Evolutionary conservation across 2,329 filamentous ascomycete genomes (phyloP).

Genomic region (Ceratocystis destructans): DNA sequence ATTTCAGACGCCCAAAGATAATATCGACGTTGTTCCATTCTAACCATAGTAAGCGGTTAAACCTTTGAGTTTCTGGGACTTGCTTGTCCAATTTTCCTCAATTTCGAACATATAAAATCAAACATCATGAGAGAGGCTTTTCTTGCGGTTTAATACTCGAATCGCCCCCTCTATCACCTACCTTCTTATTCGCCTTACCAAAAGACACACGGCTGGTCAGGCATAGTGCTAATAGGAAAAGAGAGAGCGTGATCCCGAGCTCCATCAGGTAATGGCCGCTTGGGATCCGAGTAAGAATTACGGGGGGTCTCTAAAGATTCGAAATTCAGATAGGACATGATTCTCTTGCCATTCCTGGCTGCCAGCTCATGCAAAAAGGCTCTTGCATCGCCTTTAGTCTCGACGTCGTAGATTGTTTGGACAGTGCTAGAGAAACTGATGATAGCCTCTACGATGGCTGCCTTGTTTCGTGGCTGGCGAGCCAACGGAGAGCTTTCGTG

Average conservation of each 20-base stretch:
- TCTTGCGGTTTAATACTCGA: neutral
- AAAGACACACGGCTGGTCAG: neutral
- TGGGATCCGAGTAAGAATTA: neutral
- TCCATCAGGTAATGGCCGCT: neutral
- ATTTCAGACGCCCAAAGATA: neutral
- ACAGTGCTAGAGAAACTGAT: neutral
- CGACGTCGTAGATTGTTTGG: slow-evolving; percentile 3
- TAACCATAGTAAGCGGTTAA: too few relatives aligned
- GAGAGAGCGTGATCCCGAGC: neutral
- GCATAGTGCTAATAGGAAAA: neutral
- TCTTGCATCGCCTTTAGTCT: neutral
- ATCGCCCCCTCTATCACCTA: neutral
- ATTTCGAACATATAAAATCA: too few relatives aligned
- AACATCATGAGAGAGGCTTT: neutral
- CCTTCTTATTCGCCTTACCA: neutral
- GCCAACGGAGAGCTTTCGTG: slow-evolving; percentile 14
- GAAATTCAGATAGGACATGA: neutral
- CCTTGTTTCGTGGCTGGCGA: neutral
- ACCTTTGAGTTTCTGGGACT: too few relatives aligned
- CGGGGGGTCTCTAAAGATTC: neutral
- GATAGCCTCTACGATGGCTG: slow-evolving; percentile 1
- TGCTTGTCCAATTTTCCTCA: too few relatives aligned
- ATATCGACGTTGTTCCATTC: neutral
- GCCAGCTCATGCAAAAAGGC: neutral
- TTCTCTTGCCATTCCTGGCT: neutral